Percentiles rank a stretch among this genome's conserved stretches.
Conservation (phyloP, 78 protist genomes). For the Diacronema lutheri region DNA sequence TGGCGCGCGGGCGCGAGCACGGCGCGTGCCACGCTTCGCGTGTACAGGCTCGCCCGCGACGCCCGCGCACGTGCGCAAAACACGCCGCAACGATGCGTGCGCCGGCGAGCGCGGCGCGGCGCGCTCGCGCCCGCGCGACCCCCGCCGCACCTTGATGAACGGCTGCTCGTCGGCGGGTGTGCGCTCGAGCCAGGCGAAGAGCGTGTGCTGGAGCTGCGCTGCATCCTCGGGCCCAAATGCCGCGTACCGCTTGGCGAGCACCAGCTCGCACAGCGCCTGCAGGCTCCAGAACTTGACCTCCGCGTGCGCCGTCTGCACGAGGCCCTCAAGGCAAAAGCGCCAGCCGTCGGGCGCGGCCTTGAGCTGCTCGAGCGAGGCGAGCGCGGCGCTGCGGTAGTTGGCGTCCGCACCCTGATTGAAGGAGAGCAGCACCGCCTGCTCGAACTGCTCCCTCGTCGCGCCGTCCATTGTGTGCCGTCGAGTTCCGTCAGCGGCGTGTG, state of each 20-base stretch:
- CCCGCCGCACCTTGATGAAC: neutral
- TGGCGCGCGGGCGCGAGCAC: no score
- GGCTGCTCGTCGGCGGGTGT: neutral
- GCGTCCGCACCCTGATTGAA: neutral
- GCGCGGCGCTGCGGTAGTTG: neutral
- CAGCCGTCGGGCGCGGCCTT: neutral
- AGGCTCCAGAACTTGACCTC: conserved; percentile 10
- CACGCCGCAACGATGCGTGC: no score
- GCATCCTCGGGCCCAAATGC: neutral
- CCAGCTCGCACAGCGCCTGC: conserved; percentile 5
- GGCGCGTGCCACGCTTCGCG: no score
- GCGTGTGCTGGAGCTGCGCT: neutral
- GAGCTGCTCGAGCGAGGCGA: neutral
- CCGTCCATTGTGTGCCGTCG: no score
- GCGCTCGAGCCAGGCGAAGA: neutral
- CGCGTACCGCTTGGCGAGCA: neutral
- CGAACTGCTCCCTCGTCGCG: neutral
- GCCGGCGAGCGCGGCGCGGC: no score
- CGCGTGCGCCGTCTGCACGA: neutral
- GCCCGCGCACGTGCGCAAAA: no score
- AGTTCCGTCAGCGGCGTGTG: no score
- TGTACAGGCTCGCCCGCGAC: no score
- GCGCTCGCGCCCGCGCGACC: no score
- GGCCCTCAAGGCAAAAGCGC: neutral
- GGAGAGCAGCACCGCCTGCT: neutral